Percentiles rank a stretch among this genome's conserved stretches.
Evolutionary conservation across 176 grass and related monocot species (phyloP).

Genomic region (Cocos nucifera): DNA sequence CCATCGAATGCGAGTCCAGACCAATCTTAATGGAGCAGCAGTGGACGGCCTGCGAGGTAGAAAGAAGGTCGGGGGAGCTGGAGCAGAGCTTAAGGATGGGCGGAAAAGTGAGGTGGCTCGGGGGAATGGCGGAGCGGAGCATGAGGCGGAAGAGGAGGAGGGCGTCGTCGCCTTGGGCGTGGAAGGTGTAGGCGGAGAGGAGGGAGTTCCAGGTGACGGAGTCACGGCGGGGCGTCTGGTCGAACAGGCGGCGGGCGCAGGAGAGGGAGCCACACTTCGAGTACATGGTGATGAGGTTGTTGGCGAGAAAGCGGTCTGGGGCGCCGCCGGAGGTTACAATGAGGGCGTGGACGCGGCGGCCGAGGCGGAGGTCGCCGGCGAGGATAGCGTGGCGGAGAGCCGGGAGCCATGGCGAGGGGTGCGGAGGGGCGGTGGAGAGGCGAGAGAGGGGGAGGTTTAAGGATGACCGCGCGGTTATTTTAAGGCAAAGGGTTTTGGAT

Average conservation of each 20-base stretch:
- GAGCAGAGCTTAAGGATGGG: conserved; percentile 22
- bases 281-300: conserved; percentile 23
- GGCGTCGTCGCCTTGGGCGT: not conserved
- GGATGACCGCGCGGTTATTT: not conserved
- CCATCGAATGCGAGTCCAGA: conserved; percentile 7
- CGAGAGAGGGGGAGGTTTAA: not conserved
- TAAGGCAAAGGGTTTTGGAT: not conserved
- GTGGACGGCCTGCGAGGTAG: conserved; percentile 8
- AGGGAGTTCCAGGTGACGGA: conserved; percentile 25
- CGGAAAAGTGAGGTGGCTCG: conserved; percentile 14
- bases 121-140: conserved; percentile 6
- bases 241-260: conserved; percentile 16
- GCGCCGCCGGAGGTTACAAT: conserved; percentile 5
- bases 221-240: conserved; percentile 4
- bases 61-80: not conserved
- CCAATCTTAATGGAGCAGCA: conserved; percentile 15
- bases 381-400: conserved; percentile 8
- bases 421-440: not conserved
- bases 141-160: conserved; percentile 16
- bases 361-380: not conserved
- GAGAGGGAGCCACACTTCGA: conserved; percentile 17
- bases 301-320: conserved; percentile 13
- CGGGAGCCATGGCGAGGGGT: not conserved
- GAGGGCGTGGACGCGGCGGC: conserved; percentile 3
- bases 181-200: conserved; percentile 17